Evolutionary conservation across 1,284 basidiomycete species (phyloP).

Genomic region (Hypsizygus ulmarius): DNA sequence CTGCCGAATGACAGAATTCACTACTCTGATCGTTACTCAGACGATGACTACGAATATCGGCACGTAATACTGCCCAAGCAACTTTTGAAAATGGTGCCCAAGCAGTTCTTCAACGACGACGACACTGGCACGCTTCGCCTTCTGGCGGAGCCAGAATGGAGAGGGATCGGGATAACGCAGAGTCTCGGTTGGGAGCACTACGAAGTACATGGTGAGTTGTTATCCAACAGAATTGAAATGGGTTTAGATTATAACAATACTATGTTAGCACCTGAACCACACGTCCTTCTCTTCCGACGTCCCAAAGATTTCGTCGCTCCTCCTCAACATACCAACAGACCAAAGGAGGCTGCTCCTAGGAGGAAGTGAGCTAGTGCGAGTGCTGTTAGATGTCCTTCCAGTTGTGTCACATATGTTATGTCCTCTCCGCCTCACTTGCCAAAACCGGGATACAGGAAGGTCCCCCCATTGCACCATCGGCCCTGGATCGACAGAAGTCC

Average conservation of each 20-base stretch:
- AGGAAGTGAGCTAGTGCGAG: slow-evolving; percentile 31
- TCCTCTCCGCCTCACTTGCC: slow-evolving; percentile 12
- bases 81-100: slow-evolving; percentile 83
- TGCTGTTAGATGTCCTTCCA: slow-evolving; percentile 2
- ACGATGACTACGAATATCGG: slow-evolving; percentile 84
- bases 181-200: slow-evolving; percentile 98
- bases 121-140: slow-evolving; percentile 81
- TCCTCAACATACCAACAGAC: slow-evolving; percentile 33
- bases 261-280: slow-evolving; percentile 76
- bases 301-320: slow-evolving; percentile 59
- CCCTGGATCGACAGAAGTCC: slow-evolving; percentile 48
- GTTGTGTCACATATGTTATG: neutral
- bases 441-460: slow-evolving; percentile 49
- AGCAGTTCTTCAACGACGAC: slow-evolving; percentile 74
- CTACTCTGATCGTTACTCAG: slow-evolving; percentile 82
- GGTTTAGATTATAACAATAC: slow-evolving; percentile 4
- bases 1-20: slow-evolving; percentile 56
- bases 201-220: slow-evolving; percentile 84
- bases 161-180: slow-evolving; percentile 94
- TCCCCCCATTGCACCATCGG: slow-evolving; percentile 70
- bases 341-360: slow-evolving; percentile 26
- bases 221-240: neutral
- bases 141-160: slow-evolving; percentile 87
- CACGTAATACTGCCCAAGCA: slow-evolving; percentile 92
- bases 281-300: slow-evolving; percentile 79